Percentiles rank a stretch among this genome's conserved stretches.
phyloP scores from a whole-genome alignment of 202 grass and related monocot species.

The Elaeis oleifera region DNA sequence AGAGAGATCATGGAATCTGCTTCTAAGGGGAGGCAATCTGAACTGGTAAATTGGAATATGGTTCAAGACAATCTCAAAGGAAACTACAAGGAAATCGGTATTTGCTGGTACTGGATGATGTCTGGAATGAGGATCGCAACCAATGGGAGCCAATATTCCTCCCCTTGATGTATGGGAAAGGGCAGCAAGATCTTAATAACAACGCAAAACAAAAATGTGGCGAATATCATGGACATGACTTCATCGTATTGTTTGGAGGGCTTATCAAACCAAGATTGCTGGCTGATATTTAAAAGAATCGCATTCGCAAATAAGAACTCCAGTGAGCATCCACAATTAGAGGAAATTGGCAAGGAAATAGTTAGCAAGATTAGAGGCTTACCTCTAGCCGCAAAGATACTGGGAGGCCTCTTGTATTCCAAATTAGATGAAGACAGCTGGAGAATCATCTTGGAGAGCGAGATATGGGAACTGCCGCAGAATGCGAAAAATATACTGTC shows the following conservation, averaged over 20 bases:
- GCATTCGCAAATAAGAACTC: not conserved
- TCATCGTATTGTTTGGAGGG: not conserved
- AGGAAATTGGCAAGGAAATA: constrained; percentile 15
- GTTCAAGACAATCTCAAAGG: constrained; percentile 5
- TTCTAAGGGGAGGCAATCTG: not conserved
- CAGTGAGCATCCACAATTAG: not conserved
- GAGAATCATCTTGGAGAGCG: constrained; percentile 13
- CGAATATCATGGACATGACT: constrained; percentile 8
- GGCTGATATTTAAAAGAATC: constrained; percentile 28
- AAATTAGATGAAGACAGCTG: constrained; percentile 3
- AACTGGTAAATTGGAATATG: not conserved
- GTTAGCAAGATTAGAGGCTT: constrained; percentile 5
- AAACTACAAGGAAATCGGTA: constrained; percentile 19
- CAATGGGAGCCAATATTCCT: no score
- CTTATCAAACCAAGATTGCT: constrained; percentile 11
- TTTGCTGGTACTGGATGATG: constrained; percentile 37
- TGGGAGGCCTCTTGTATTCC: not conserved
- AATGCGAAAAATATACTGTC: constrained; percentile 14
- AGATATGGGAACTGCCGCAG: not conserved
- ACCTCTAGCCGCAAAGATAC: not conserved
- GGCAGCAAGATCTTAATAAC: no score
- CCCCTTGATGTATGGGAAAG: no score
- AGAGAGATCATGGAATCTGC: constrained; percentile 38
- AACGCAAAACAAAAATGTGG: no score
- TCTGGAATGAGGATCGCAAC: constrained; percentile 28